phyloP scores from a whole-genome alignment of 164 flowering plant genomes.

The Berberis thunbergii region DNA sequence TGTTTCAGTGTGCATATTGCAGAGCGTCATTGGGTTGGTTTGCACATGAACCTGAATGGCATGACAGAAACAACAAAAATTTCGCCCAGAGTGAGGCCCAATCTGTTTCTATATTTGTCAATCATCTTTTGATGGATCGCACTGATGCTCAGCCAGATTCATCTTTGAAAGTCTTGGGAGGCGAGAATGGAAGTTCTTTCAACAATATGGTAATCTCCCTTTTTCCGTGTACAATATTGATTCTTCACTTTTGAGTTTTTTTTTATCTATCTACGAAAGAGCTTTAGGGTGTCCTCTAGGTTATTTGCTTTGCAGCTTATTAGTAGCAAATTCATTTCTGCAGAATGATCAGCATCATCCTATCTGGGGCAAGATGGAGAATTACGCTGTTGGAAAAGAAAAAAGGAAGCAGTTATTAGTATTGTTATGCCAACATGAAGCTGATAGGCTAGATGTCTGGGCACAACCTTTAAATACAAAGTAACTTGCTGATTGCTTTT shows the following conservation, averaged over 20 bases:
- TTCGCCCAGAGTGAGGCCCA: constrained; percentile 89
- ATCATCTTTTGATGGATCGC: constrained; percentile 58
- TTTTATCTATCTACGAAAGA: neutral
- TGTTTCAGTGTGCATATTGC: constrained; percentile 15
- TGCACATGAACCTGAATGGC: constrained; percentile 89
- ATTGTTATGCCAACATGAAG: constrained; percentile 95
- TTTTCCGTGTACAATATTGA: neutral
- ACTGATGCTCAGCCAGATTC: constrained; percentile 47
- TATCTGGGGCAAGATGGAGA: constrained; percentile 90
- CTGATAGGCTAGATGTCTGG: constrained; percentile 98
- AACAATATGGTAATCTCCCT: constrained; percentile 43
- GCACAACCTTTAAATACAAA: constrained; percentile 73
- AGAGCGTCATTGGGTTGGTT: constrained; percentile 94
- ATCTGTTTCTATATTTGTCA: constrained; percentile 76
- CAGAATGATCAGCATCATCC: constrained; percentile 79
- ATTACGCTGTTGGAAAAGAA: constrained; percentile 61
- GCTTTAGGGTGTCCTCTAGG: neutral
- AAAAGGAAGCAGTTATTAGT: constrained; percentile 78
- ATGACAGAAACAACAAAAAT: constrained; percentile 45
- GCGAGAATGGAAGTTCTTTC: constrained; percentile 48
- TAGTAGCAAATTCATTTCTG: constrained; percentile 2
- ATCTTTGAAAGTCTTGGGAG: constrained; percentile 39
- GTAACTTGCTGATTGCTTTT: constrained; percentile 23
- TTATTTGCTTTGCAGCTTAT: too few species aligned
- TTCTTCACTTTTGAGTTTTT: neutral